Percentiles rank a stretch among this genome's conserved stretches.
These are phyloP conservation scores for Xylaria sp. DNA, from an alignment of 2,329 filamentous ascomycete genomes.

Conservation along the genomic window DNA sequence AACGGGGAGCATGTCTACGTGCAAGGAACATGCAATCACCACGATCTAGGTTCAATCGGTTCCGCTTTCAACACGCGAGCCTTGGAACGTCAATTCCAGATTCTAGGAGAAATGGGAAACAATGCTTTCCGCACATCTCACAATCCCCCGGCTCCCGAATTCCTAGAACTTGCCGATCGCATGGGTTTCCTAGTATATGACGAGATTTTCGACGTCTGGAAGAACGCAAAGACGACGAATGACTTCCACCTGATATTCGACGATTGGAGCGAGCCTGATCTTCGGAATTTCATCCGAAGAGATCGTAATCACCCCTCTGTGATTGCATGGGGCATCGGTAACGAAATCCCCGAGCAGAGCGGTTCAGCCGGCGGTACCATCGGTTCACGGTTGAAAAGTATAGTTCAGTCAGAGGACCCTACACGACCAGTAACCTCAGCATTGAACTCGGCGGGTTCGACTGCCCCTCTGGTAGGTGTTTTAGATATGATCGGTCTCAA, in stretches of 20 bases:
- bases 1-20: constrained; percentile 53
- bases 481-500: constrained; percentile 59
- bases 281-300: constrained; percentile 57
- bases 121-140: constrained; percentile 59
- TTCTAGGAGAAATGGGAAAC: constrained; percentile 55
- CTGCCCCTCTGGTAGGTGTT: constrained; percentile 45
- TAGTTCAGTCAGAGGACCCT: constrained; percentile 53
- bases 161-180: constrained; percentile 56
- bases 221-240: constrained; percentile 50
- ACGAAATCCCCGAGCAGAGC: constrained; percentile 58
- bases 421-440: constrained; percentile 52
- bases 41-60: constrained; percentile 57
- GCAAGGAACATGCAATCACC: constrained; percentile 57
- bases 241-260: constrained; percentile 59
- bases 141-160: constrained; percentile 58
- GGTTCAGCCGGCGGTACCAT: constrained; percentile 27
- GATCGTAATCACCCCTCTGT: constrained; percentile 62
- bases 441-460: constrained; percentile 53
- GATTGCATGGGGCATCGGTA: constrained; percentile 59
- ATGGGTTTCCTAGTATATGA: constrained; percentile 58
- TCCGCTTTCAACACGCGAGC: constrained; percentile 57
- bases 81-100: constrained; percentile 54
- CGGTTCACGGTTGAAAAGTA: constrained; percentile 46
- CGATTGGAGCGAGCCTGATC: constrained; percentile 60
- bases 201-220: constrained; percentile 61